Evolutionary conservation across 352 stramenopile genomes (phyloP), one percentile per base, ranked within the genome.

Genomic region (Pythium angustatum): DNA sequence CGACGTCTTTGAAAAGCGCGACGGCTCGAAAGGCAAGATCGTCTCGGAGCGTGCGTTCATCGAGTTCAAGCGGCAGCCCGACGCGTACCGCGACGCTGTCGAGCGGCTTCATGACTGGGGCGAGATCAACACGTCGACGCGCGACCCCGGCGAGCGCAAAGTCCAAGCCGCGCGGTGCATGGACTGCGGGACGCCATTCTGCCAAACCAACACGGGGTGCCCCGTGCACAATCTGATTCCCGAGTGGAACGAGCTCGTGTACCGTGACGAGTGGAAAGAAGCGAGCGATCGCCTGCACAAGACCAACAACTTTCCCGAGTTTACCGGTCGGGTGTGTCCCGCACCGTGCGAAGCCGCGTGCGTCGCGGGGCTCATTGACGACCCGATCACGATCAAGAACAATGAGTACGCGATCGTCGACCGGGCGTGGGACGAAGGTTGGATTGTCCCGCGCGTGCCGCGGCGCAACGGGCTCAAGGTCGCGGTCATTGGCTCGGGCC

Each of bases 241-340:
- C 2, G 96, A 99, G 81, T 99, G 96, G 96, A 99, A 99, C 77
- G 96, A 98, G 68, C 81, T 99, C 14, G 97, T 99, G 33, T 98
- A 94, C 81, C 96, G 98, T 58, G 93, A 97, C 66, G 93, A 98
- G 73, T 99, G 96, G 96, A 87, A 92, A 58, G 96, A 99, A 65
- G 97, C 97, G 31, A 98, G 97, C 71, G 89, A 98, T 54, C 87
- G 94, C 2, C 79, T 99, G 62, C 94, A 98, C 80, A 97, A 97
- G 79, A 99, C 97, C 61, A 99, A 99, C 84, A 99, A 99, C 82
- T 99, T 99, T 75, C 97, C 97, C 14, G 97, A 99, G 80, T 99
- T 99, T 70, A 99, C 97, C 1, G 97, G 97, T 64, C 85, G 96
- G 59, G 96, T 99, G 17, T 99, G 97, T 69, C 97, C 97, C 14